These are phyloP conservation scores for Pythium utonaiense DNA, from an alignment of 352 stramenopile species.

Conservation along the genomic window DNA sequence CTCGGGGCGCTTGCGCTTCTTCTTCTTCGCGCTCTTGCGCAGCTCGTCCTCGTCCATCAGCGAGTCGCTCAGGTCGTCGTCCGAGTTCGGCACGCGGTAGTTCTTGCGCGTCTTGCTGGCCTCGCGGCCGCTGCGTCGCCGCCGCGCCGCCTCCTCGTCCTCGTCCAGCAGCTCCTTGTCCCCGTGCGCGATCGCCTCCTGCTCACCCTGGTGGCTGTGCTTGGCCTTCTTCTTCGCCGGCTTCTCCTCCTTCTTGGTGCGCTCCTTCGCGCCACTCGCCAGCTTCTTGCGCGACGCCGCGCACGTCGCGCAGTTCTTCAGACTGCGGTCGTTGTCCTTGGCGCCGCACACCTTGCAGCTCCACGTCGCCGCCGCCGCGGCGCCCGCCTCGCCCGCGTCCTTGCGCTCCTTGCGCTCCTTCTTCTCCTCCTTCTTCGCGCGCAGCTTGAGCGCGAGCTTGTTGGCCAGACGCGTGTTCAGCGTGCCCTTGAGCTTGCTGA, in stretches of 20 bases:
- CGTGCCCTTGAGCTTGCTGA: constrained; percentile 42
- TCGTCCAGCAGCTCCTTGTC: too few species aligned
- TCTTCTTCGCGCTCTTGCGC: constrained; percentile 22
- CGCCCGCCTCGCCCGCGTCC: too few species aligned
- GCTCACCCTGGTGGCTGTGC: not conserved
- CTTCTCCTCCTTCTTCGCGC: constrained; percentile 34
- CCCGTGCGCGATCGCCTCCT: not conserved
- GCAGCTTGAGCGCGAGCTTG: constrained; percentile 43
- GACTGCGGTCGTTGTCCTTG: constrained; percentile 41
- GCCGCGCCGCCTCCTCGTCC: constrained; percentile 26
- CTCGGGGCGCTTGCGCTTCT: constrained; percentile 19
- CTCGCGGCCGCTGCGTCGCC: constrained; percentile 62
- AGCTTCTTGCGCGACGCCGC: constrained; percentile 16
- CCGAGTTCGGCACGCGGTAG: constrained; percentile 78
- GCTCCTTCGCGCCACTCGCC: not conserved
- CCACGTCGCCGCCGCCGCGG: constrained; percentile 20
- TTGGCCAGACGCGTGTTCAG: constrained; percentile 80
- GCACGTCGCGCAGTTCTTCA: constrained; percentile 31
- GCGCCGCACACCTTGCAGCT: constrained; percentile 40
- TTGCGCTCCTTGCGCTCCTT: not conserved
- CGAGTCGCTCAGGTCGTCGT: constrained; percentile 61
- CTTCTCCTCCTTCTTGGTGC: constrained; percentile 13
- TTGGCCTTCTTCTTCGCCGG: constrained; percentile 2
- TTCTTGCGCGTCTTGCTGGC: constrained; percentile 69
- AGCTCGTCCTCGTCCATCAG: constrained; percentile 35